phyloP scores from a whole-genome alignment of 2,329 filamentous ascomycete species.

The Phoma sp. region DNA sequence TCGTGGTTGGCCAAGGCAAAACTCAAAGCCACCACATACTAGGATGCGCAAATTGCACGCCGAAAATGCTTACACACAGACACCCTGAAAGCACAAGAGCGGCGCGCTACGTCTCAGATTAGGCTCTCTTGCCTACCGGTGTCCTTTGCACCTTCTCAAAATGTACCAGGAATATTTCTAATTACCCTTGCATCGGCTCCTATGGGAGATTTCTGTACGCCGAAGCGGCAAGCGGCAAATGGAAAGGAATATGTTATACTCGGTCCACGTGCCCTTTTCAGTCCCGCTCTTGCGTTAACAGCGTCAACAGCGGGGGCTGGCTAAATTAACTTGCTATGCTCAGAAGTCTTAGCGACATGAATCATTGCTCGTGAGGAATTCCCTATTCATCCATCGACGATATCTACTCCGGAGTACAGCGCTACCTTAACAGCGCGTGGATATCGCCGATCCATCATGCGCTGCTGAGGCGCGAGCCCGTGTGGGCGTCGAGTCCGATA shows the following conservation, averaged over 20 bases:
- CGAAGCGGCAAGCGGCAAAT: slow-evolving; percentile 13
- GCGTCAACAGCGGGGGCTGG: background rate
- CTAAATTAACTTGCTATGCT: background rate
- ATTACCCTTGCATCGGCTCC: slow-evolving; percentile 7
- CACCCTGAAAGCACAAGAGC: slow-evolving; percentile 7
- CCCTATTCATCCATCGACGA: background rate
- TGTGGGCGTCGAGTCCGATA: slow-evolving; percentile 15
- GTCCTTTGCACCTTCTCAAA: slow-evolving; percentile 24
- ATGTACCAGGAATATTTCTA: slow-evolving; percentile 22
- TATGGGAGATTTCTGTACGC: background rate
- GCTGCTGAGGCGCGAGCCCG: slow-evolving; percentile 10
- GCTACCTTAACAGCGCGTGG: background rate
- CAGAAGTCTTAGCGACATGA: background rate
- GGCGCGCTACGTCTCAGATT: slow-evolving; percentile 33
- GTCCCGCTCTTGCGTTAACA: background rate
- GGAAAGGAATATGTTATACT: slow-evolving; percentile 1
- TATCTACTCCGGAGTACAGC: slow-evolving; percentile 4
- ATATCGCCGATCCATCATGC: slow-evolving; percentile 11
- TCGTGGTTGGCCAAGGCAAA: slow-evolving; percentile 9
- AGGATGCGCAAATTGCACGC: slow-evolving; percentile 21
- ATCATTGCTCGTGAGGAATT: background rate
- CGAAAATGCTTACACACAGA: slow-evolving; percentile 11
- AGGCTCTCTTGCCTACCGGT: slow-evolving; percentile 3
- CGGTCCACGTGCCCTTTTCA: slow-evolving; percentile 8
- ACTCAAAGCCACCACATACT: background rate